Percentiles rank a stretch among this genome's conserved stretches.
phyloP scores from a whole-genome alignment of 1,284 basidiomycete species.

The Cutaneotrichosporon sp. region DNA sequence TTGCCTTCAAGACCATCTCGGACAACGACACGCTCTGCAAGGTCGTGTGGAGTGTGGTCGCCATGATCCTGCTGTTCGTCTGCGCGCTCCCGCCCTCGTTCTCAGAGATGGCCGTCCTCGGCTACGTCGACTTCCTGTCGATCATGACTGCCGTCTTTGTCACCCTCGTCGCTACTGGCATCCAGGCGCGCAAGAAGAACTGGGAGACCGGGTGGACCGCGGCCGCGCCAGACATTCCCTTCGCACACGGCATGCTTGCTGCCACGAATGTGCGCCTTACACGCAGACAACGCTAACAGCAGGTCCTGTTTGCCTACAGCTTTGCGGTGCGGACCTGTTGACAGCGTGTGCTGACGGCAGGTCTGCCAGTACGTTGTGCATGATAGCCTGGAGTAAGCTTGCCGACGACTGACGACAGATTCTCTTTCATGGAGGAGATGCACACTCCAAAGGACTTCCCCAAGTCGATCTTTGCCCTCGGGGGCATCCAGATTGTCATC shows the following conservation, averaged over 20 bases:
- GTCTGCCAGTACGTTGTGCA: too few relatives aligned
- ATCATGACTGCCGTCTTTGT: conserved; percentile 35
- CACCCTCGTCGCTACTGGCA: conserved; percentile 41
- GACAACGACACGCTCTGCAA: conserved; percentile 10
- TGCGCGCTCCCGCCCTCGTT: conserved; percentile 23
- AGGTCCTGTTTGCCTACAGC: conserved; percentile 34
- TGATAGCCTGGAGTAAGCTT: too few relatives aligned
- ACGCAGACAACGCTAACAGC: too few relatives aligned
- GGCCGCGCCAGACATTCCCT: conserved; percentile 33
- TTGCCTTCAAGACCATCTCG: conserved; percentile 22
- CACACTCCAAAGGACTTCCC: conserved; percentile 24
- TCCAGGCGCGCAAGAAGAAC: conserved; percentile 16
- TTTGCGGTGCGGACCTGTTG: too few relatives aligned
- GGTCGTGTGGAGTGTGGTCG: conserved; percentile 18
- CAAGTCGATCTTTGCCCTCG: conserved; percentile 39
- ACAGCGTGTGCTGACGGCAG: too few relatives aligned
- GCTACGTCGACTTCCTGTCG: conserved; percentile 45
- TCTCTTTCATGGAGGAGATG: background rate
- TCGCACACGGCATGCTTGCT: conserved; percentile 39
- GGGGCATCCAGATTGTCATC: conserved; percentile 32
- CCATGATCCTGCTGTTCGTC: conserved; percentile 21
- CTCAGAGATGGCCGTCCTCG: conserved; percentile 37
- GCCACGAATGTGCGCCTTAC: conserved; percentile 37
- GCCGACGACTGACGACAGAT: background rate
- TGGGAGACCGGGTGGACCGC: conserved; percentile 34